A percentile compares a stretch with the other conserved stretches of the same genome.
Conservation (phyloP, 805 yeast genomes). For the Myxozyma udenii region DNA sequence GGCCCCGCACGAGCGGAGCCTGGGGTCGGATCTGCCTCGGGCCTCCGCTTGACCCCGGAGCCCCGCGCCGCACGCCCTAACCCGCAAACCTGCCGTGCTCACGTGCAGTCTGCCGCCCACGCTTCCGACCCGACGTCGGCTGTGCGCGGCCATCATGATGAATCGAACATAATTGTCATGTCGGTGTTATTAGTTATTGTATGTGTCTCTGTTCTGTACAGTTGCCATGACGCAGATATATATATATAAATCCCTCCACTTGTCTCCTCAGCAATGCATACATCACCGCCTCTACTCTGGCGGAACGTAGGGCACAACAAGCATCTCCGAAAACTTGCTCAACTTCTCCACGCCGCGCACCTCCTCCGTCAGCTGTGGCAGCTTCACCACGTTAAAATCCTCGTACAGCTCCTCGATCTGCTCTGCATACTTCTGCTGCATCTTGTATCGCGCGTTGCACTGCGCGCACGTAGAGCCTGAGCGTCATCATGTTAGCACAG, state of each 20-base stretch:
- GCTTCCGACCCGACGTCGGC: too few species aligned
- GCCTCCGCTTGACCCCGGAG: too few species aligned
- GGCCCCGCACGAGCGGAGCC: conserved; percentile 29
- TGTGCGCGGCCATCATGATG: too few species aligned
- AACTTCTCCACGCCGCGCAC: conserved; percentile 89
- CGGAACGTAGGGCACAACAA: conserved; percentile 43
- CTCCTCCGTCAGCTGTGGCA: conserved; percentile 93
- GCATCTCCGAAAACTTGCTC: conserved; percentile 75
- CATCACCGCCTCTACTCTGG: conserved; percentile 5
- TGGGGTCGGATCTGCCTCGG: conserved; percentile 42
- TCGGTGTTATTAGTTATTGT: too few species aligned
- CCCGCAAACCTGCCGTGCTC: too few species aligned
- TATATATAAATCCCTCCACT: too few species aligned
- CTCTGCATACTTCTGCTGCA: conserved; percentile 92
- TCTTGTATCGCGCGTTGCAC: conserved; percentile 88
- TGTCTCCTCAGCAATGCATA: too few species aligned
- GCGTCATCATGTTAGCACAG: conserved; percentile 27
- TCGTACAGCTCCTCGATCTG: conserved; percentile 96
- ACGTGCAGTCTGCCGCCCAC: too few species aligned
- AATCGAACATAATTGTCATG: too few species aligned
- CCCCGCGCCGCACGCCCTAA: too few species aligned
- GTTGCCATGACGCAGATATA: too few species aligned
- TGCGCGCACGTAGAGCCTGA: conserved; percentile 64
- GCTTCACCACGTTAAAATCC: conserved; percentile 92
- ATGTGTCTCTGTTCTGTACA: too few species aligned